A percentile compares a stretch with the other conserved stretches of the same genome.
Conservation (phyloP, 1,284 basidiomycete genomes). For the Sanghuangporus baumii region DNA sequence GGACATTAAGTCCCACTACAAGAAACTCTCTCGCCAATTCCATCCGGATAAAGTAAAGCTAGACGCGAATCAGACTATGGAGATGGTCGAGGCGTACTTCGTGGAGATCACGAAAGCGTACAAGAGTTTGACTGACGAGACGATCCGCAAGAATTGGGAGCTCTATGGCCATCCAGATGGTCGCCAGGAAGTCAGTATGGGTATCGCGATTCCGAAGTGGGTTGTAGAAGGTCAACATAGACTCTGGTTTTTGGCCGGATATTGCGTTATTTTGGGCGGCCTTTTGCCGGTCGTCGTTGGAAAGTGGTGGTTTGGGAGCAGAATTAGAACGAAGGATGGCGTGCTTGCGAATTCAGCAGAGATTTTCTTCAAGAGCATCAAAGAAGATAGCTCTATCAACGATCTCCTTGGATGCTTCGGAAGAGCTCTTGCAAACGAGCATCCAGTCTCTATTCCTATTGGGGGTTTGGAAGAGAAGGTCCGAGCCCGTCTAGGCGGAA, state of each 20-base stretch:
- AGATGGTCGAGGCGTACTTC: slow-evolving; percentile 85
- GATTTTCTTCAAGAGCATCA: slow-evolving; percentile 82
- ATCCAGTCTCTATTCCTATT: slow-evolving; percentile 31
- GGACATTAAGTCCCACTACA: slow-evolving; percentile 95
- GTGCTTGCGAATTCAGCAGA: slow-evolving; percentile 82
- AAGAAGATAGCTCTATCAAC: slow-evolving; percentile 73
- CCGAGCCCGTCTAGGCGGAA: slow-evolving; percentile 50
- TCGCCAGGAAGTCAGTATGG: slow-evolving; percentile 90
- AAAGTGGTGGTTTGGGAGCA: slow-evolving; percentile 96
- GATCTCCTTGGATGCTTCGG: slow-evolving; percentile 76
- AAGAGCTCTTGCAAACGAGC: slow-evolving; percentile 68
- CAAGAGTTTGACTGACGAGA: slow-evolving; percentile 95
- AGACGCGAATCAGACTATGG: slow-evolving; percentile 79
- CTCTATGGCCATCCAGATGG: slow-evolving; percentile 96
- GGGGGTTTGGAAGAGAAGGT: slow-evolving; percentile 52
- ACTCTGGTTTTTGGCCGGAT: slow-evolving; percentile 84
- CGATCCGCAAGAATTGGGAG: slow-evolving; percentile 87
- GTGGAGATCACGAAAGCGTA: slow-evolving; percentile 97
- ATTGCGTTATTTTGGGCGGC: slow-evolving; percentile 85
- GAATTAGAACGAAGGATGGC: slow-evolving; percentile 90
- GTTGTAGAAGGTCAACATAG: slow-evolving; percentile 91
- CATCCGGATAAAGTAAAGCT: slow-evolving; percentile 97
- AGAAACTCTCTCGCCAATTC: slow-evolving; percentile 86
- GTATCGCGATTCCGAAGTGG: slow-evolving; percentile 95
- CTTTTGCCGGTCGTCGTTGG: slow-evolving; percentile 86